A percentile compares a stretch with the other conserved stretches of the same genome.
phyloP scores from a whole-genome alignment of 768 basidiomycete species.

The Floccularia luteovirens region DNA sequence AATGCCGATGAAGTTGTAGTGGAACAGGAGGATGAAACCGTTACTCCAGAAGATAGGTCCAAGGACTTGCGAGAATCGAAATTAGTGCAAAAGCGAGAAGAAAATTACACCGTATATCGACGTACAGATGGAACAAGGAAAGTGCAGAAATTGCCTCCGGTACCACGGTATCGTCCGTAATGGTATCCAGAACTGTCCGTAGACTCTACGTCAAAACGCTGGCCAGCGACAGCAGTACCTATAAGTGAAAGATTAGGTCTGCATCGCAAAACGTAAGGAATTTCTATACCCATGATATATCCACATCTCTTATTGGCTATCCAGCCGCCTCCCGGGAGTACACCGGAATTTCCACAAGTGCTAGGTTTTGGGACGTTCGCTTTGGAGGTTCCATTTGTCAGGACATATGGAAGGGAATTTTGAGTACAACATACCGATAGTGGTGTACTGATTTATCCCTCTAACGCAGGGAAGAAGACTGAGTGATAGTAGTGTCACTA shows the following conservation, averaged over 20 bases:
- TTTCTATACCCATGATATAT: slow-evolving; percentile 15
- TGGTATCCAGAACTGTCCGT: slow-evolving; percentile 13
- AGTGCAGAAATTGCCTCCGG: slow-evolving; percentile 16
- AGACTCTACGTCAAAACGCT: slow-evolving; percentile 14
- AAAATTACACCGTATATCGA: not conserved
- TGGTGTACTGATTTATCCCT: not conserved
- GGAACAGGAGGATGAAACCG: slow-evolving; percentile 12
- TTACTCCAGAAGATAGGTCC: slow-evolving; percentile 5
- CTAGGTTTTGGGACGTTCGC: slow-evolving; percentile 16
- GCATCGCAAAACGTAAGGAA: not conserved
- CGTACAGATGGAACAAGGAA: slow-evolving; percentile 14
- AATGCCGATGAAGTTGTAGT: slow-evolving; percentile 9
- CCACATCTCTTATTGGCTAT: slow-evolving; percentile 19
- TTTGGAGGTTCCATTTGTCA: slow-evolving; percentile 3
- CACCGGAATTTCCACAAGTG: slow-evolving; percentile 14
- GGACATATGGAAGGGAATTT: not conserved
- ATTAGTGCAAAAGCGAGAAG: not conserved
- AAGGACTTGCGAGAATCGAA: slow-evolving; percentile 6
- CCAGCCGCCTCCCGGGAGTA: slow-evolving; percentile 16
- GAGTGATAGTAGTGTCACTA: not conserved
- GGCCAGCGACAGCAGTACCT: slow-evolving; percentile 15
- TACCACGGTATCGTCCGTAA: slow-evolving; percentile 17
- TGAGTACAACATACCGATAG: not conserved
- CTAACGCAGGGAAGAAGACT: not conserved
- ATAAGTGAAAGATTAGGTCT: not conserved